A percentile compares a stretch with the other conserved stretches of the same genome.
These are phyloP conservation scores for Trichoderma sp. DNA, from an alignment of 2,329 filamentous ascomycete species.

Conservation along the genomic window DNA sequence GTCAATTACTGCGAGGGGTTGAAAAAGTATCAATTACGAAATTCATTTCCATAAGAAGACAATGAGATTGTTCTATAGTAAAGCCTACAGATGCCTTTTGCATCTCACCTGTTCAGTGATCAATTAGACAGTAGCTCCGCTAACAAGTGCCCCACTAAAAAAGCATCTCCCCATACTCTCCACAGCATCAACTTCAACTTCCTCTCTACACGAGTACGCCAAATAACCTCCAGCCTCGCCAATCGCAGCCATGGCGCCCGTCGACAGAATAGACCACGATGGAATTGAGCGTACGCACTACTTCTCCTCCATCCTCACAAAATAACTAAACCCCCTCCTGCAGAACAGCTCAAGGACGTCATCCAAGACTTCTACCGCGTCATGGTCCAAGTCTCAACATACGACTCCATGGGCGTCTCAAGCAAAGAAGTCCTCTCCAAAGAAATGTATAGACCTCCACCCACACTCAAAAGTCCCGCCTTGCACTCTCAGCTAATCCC, in stretches of 20 bases:
- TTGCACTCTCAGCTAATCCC: background rate
- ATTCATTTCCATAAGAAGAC: background rate
- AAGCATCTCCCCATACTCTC: background rate
- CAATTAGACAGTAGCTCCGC: background rate
- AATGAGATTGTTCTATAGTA: background rate
- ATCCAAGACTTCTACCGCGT: constrained; percentile 67
- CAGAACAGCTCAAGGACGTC: constrained; percentile 63
- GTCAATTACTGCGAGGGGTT: background rate
- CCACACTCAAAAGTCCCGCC: background rate
- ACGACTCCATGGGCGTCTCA: constrained; percentile 57
- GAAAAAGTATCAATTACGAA: background rate
- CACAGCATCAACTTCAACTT: background rate
- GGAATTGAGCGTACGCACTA: constrained; percentile 46
- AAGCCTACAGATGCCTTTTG: background rate
- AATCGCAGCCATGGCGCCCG: constrained; percentile 48
- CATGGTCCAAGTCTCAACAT: constrained; percentile 65
- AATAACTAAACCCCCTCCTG: constrained; percentile 3
- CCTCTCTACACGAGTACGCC: background rate
- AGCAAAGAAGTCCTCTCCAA: constrained; percentile 60
- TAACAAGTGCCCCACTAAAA: background rate
- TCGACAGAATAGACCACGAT: constrained; percentile 45
- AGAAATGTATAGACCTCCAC: constrained; percentile 48
- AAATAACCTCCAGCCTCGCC: background rate
- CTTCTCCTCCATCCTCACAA: too few relatives aligned
- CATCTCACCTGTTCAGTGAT: background rate